These are phyloP conservation scores for Curvularia sp. DNA, from an alignment of 2,329 filamentous ascomycete species.

Conservation along the genomic window DNA sequence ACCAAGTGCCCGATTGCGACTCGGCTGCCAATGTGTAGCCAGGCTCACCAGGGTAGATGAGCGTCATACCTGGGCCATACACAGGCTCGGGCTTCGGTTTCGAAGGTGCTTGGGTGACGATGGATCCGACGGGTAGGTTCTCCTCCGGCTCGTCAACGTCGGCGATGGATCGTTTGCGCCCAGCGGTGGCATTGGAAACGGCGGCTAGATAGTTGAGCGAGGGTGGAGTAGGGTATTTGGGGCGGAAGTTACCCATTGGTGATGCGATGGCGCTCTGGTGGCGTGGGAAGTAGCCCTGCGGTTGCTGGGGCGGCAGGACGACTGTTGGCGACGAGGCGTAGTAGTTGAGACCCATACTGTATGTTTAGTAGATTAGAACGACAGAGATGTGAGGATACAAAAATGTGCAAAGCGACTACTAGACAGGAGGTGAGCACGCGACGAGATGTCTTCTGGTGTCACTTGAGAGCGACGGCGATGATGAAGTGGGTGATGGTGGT, in stretches of 20 bases:
- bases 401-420: slow-evolving; percentile 34
- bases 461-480: slow-evolving; percentile 40
- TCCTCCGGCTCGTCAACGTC: slow-evolving; percentile 78
- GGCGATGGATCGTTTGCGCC: slow-evolving; percentile 78
- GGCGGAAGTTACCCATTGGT: slow-evolving; percentile 48
- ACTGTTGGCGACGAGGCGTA: slow-evolving; percentile 58
- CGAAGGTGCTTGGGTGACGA: slow-evolving; percentile 55
- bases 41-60: slow-evolving; percentile 69
- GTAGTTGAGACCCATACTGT: slow-evolving; percentile 57
- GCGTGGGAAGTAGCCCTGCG: slow-evolving; percentile 47
- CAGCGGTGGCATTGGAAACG: slow-evolving; percentile 57
- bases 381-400: slow-evolving; percentile 45
- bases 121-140: slow-evolving; percentile 58
- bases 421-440: slow-evolving; percentile 41
- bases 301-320: slow-evolving; percentile 54
- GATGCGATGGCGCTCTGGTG: slow-evolving; percentile 44
- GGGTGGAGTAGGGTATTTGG: slow-evolving; percentile 52
- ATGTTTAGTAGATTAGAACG: slow-evolving; percentile 50
- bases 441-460: slow-evolving; percentile 18
- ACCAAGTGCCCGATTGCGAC: slow-evolving; percentile 75
- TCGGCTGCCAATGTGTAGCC: slow-evolving; percentile 67
- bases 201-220: slow-evolving; percentile 55
- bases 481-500: slow-evolving; percentile 19
- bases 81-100: slow-evolving; percentile 71
- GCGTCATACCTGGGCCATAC: slow-evolving; percentile 75